Evolutionary conservation across 1,284 basidiomycete genomes (phyloP), one percentile per base, ranked within the genome.

Genomic region (Ustilago crameri): DNA sequence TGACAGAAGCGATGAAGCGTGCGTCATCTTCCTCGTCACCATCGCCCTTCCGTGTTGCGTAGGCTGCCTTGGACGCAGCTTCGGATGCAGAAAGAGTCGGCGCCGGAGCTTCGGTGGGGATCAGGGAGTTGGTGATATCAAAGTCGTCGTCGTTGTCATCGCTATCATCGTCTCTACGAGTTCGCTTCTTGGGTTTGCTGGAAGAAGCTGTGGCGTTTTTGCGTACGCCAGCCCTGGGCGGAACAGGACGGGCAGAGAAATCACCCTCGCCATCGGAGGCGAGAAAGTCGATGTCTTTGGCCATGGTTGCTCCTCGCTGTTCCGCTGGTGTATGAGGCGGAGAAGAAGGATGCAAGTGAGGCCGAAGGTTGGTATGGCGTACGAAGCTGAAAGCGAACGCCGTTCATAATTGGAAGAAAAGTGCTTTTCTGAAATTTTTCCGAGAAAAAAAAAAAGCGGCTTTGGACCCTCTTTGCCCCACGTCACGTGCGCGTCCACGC

Each of bases 1-100:
- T 76, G 17, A 81, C 79, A 3, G 73, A 66, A 9, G 76, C 80
- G 45, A 83, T 83, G 68, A 81, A 81, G 0, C 51, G 72, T 5
- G 75, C 77, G 45, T 83, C 81, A 48, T 78, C 81, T 40, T 78
- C 76, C 12, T 74, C 72, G 23, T 62, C 45, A 3, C 75, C 78
- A 0, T 74, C 70, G 14, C 68, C 73, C 17, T 65, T 59, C 23
- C 55, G 55, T 35, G 62, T 24, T 9, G 55, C 54, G 17, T 53
- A 56, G 18, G 51, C 45, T 10, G 47, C 52, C 26, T 53, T 35
- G 5, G 54, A 18, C 18, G 54, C 51, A 17, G 42, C 26, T 22
- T 61, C 44, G 7, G 58, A 67, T 3, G 51, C 41, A 20, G 48
- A 56, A 2, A 57, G 42, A 14, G 30, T 18, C 4, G 70, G 55